Conservation (phyloP, 345 rosid species). For the Noccaea caerulescens region DNA sequence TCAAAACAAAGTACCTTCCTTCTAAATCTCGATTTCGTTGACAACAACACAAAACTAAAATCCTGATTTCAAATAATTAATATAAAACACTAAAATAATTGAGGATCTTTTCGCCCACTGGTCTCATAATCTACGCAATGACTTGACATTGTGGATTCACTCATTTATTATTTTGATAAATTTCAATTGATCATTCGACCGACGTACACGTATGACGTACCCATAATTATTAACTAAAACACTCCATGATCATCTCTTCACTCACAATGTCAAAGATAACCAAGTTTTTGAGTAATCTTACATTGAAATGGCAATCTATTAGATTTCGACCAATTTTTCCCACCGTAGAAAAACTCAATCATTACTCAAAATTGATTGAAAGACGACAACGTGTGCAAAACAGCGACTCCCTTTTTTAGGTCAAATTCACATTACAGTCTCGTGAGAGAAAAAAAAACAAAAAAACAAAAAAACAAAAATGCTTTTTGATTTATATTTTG, state of each 20-base stretch:
- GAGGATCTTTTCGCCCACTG: background rate
- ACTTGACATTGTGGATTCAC: conserved; percentile 1
- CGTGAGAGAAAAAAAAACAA: background rate
- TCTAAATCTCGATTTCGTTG: too few species aligned
- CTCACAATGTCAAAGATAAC: background rate
- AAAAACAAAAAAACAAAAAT: background rate
- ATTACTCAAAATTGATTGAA: conserved; percentile 9
- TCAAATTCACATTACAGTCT: conserved; percentile 31
- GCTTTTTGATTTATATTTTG: background rate
- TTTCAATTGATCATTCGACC: background rate
- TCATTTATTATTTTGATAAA: background rate
- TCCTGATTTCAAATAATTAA: too few species aligned
- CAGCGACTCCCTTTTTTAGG: conserved; percentile 12
- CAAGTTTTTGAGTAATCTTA: conserved; percentile 19
- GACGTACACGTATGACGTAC: background rate
- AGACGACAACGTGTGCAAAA: conserved; percentile 33
- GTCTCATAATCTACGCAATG: background rate
- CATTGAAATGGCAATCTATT: background rate
- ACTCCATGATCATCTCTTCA: background rate
- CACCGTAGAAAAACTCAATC: conserved; percentile 17
- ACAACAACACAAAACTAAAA: too few species aligned
- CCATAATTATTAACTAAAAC: background rate
- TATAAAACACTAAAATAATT: background rate
- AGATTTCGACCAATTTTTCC: conserved; percentile 5
- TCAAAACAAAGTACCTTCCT: background rate